Base-by-base conservation (phyloP, 2,329 filamentous ascomycete genomes). In the Rhynchosporium agropyri region DNA sequence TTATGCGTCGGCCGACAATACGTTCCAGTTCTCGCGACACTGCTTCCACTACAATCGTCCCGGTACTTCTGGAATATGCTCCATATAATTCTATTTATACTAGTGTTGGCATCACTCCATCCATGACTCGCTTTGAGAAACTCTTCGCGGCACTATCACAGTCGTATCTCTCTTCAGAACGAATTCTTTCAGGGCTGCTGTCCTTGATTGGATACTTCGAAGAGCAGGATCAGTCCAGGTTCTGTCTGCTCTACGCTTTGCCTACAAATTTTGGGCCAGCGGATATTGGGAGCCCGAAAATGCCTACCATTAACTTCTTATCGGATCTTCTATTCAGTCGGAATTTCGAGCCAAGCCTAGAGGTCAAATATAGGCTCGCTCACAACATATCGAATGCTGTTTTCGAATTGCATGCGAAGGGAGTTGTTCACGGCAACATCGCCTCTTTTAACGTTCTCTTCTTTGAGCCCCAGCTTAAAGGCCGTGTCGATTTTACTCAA, bases 171-270 rank as follows among this genome's bases (percentile, higher is more conserved):
- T 71, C 85, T 82, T 1, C 80, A 77, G 5, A 80, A 77, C 29
- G 81, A 87, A 1, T 89, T 82, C 80, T 87, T 83, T 67, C 73
- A 72, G 80, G 90, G 66, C 71, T 88, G 9, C 84, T 86, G 15
- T 80, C 83, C 28, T 77, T 89, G 50, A 76, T 89, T 12, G 86
- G 84, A 2, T 93, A 91, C 71, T 92, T 91, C 69, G 89, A 93
- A 72, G 90, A 93, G 69, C 81, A 89, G 59, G 83, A 85, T 20
- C 80, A 84, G 59, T 87, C 90, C 0, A 83, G 90, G 9, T 84
- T 92, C 60, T 90, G 90, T 4, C 79, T 94, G 10, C 83, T 94
- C 10, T 94, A 91, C 70, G 87, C 89, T 56, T 84, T 93, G 36
- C 90, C 90, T 1, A 80, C 83, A 0, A 79, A 82, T 8, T 89